Conservation (phyloP, 208 protist species). For the Acanthamoeba healyi region DNA sequence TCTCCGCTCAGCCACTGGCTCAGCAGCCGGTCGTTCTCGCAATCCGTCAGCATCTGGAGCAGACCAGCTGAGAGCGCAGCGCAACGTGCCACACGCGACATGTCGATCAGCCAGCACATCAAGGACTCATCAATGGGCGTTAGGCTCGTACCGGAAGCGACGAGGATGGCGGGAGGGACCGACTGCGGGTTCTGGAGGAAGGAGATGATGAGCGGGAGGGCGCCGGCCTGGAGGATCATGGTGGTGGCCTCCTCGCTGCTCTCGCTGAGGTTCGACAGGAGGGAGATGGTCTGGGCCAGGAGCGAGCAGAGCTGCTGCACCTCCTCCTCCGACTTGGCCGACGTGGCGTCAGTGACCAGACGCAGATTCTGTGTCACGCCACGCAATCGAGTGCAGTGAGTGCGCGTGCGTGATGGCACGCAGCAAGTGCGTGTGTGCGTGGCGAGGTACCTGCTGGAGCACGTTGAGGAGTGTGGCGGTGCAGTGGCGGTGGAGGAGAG, state of each 20-base stretch:
- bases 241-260: slow-evolving; percentile 51
- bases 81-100: neutral
- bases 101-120: neutral
- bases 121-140: neutral
- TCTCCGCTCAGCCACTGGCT: slow-evolving; percentile 26
- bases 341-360: neutral
- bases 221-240: slow-evolving; percentile 42
- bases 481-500: slow-evolving; percentile 39
- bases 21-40: slow-evolving; percentile 18
- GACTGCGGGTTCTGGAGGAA: slow-evolving; percentile 49
- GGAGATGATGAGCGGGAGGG: slow-evolving; percentile 33
- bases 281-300: slow-evolving; percentile 31
- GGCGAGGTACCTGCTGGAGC: slow-evolving; percentile 17
- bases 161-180: neutral
- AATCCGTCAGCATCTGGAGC: slow-evolving; percentile 38
- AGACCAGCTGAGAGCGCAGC: neutral
- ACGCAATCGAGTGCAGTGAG: neutral
- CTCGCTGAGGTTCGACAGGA: slow-evolving; percentile 33
- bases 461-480: slow-evolving; percentile 2
- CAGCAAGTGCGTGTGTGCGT: neutral
- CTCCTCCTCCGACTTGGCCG: neutral
- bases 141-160: slow-evolving; percentile 9
- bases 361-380: neutral
- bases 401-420: neutral
- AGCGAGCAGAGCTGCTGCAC: slow-evolving; percentile 30